Percentiles rank a stretch among this genome's conserved stretches.
phyloP scores from a whole-genome alignment of 1,139 yeast species.

The Hemisphaericaspora xylanilytica region DNA sequence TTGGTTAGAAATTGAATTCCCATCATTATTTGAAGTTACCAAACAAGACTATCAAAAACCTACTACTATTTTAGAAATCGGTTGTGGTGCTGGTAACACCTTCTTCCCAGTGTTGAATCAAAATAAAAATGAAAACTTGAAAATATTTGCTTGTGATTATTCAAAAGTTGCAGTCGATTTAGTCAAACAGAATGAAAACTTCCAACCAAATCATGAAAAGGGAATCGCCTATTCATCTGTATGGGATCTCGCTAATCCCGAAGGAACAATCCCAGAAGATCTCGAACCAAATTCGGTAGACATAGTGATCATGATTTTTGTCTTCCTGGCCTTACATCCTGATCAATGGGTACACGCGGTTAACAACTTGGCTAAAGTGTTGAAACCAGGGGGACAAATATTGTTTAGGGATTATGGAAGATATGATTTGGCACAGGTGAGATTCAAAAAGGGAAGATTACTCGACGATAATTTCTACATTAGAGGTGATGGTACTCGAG shows the following conservation, averaged over 20 bases:
- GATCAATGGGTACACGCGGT: slow-evolving; percentile 87
- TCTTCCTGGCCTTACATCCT: slow-evolving; percentile 90
- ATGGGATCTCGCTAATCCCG: slow-evolving; percentile 90
- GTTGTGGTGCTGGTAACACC: slow-evolving; percentile 99
- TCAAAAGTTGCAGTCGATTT: slow-evolving; percentile 87
- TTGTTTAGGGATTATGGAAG: slow-evolving; percentile 94
- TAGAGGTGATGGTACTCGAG: slow-evolving; percentile 97
- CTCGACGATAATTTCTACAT: slow-evolving; percentile 92
- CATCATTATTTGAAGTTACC: slow-evolving; percentile 76
- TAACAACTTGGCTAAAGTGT: slow-evolving; percentile 58
- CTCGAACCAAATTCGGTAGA: slow-evolving; percentile 82
- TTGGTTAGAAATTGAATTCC: slow-evolving; percentile 95
- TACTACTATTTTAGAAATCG: slow-evolving; percentile 79
- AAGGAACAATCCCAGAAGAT: slow-evolving; percentile 76
- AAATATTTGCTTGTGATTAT: slow-evolving; percentile 84
- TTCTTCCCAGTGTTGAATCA: slow-evolving; percentile 83
- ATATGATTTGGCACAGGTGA: slow-evolving; percentile 90
- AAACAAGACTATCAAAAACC: slow-evolving; percentile 63
- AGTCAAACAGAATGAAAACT: slow-evolving; percentile 63
- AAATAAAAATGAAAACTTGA: slow-evolving; percentile 74
- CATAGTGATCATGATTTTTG: slow-evolving; percentile 88
- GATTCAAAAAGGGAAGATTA: slow-evolving; percentile 86
- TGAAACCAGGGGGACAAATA: slow-evolving; percentile 91
- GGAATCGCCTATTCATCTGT: slow-evolving; percentile 79
- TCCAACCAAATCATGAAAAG: slow-evolving; percentile 42